Conservation (phyloP, 257 asterid genomes). For the Solanum corneliomulleri region DNA sequence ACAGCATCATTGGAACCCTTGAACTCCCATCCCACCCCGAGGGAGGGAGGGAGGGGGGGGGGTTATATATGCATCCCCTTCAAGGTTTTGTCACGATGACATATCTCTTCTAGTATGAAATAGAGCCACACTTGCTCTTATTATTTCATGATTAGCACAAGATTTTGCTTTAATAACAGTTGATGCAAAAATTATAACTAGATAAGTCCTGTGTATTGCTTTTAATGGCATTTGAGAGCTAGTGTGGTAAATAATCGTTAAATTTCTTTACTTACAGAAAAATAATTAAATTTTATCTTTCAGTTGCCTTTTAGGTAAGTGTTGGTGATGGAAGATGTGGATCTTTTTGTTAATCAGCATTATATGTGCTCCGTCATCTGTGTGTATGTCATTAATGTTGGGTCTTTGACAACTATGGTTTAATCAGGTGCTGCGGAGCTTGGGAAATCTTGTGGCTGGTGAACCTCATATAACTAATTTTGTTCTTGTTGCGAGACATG, state of each 20-base stretch:
- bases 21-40: not conserved
- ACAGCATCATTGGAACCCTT: not conserved
- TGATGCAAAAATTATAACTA: not conserved
- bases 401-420: not conserved
- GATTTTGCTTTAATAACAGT: not conserved
- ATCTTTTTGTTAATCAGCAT: not conserved
- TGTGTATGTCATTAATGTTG: not conserved
- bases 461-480: slow-evolving; percentile 44
- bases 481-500: slow-evolving; percentile 51
- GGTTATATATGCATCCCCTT: not conserved
- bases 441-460: slow-evolving; percentile 94
- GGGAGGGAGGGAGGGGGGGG: not conserved
- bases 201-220: not conserved
- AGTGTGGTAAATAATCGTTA: not conserved
- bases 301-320: not conserved
- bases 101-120: not conserved
- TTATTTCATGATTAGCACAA: not conserved
- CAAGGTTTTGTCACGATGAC: not conserved
- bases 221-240: not conserved
- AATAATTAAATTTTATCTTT: not conserved
- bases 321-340: not conserved
- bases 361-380: not conserved
- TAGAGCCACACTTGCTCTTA: not conserved
- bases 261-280: not conserved
- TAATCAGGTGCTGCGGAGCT: slow-evolving; percentile 66